Evolutionary conservation across 2,329 filamentous ascomycete species (phyloP).

Genomic region (Coleophoma eucalyptorum): DNA sequence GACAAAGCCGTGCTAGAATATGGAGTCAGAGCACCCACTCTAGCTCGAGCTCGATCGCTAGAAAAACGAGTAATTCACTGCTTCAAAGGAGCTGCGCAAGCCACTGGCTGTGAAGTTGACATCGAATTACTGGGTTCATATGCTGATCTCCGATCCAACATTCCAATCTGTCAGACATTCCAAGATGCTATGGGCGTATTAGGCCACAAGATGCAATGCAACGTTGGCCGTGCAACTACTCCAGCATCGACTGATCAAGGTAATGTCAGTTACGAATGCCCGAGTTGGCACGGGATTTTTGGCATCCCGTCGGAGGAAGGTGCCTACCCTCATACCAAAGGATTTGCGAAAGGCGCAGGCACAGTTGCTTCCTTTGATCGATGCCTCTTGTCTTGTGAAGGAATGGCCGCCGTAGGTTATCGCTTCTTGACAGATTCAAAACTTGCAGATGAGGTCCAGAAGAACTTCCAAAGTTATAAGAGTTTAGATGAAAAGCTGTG

Average conservation of each 20-base stretch:
- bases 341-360: neutral
- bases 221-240: neutral
- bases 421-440: too few species aligned
- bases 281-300: conserved; percentile 4
- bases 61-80: neutral
- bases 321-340: neutral
- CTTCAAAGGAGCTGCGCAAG: conserved; percentile 5
- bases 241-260: conserved; percentile 9
- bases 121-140: neutral
- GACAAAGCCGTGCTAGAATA: neutral
- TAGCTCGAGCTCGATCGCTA: neutral
- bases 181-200: neutral
- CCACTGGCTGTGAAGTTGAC: conserved; percentile 4
- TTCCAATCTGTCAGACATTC: neutral
- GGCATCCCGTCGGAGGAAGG: conserved; percentile 4
- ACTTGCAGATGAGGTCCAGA: too few species aligned
- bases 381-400: too few species aligned
- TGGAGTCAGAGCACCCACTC: neutral
- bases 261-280: conserved; percentile 9
- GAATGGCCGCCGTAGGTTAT: too few species aligned
- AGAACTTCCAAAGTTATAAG: too few species aligned
- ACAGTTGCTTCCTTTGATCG: too few species aligned
- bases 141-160: neutral
- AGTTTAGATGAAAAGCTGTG: too few species aligned
- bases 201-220: neutral